phyloP scores from a whole-genome alignment of 106 monocot species.

The Dendrobium chrysotoxum region DNA sequence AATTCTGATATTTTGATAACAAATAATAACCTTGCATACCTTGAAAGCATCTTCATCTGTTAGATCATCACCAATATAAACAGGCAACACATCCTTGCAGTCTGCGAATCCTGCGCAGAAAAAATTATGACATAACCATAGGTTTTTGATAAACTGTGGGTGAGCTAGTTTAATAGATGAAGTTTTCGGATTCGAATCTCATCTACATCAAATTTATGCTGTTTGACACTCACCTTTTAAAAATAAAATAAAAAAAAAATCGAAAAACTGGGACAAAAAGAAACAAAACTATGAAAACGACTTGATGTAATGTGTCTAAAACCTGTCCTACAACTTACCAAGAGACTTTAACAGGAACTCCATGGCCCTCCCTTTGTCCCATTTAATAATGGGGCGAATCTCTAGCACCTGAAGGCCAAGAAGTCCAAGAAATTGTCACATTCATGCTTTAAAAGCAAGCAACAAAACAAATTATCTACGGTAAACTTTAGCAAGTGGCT shows the following conservation, averaged over 20 bases:
- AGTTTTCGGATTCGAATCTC: not conserved
- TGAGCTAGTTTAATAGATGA: not conserved
- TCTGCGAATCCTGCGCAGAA: slow-evolving; percentile 14
- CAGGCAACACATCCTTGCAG: slow-evolving; percentile 20
- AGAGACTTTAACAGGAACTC: slow-evolving; percentile 74
- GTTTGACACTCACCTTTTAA: too few species aligned
- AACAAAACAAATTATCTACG: not conserved
- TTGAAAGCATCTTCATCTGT: slow-evolving; percentile 68
- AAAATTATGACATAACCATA: not conserved
- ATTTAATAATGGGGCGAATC: slow-evolving; percentile 77
- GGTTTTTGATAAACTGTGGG: not conserved
- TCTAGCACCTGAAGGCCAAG: slow-evolving; percentile 49
- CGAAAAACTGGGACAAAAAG: not conserved
- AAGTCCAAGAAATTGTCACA: slow-evolving; percentile 4
- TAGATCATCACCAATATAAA: slow-evolving; percentile 26
- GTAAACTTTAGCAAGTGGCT: not conserved
- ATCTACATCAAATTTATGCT: too few species aligned
- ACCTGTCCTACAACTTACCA: slow-evolving; percentile 27
- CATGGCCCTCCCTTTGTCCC: slow-evolving; percentile 88
- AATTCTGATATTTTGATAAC: not conserved
- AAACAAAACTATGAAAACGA: not conserved
- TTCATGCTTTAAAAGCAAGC: not conserved
- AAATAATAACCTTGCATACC: slow-evolving; percentile 17
- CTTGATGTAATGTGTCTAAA: slow-evolving; percentile 14
- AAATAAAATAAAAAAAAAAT: too few species aligned